Evolutionary conservation across 192 early-diverging fungal genomes (phyloP), one percentile per base, ranked within the genome.

Genomic region (Bifiguratus adelaidae): DNA sequence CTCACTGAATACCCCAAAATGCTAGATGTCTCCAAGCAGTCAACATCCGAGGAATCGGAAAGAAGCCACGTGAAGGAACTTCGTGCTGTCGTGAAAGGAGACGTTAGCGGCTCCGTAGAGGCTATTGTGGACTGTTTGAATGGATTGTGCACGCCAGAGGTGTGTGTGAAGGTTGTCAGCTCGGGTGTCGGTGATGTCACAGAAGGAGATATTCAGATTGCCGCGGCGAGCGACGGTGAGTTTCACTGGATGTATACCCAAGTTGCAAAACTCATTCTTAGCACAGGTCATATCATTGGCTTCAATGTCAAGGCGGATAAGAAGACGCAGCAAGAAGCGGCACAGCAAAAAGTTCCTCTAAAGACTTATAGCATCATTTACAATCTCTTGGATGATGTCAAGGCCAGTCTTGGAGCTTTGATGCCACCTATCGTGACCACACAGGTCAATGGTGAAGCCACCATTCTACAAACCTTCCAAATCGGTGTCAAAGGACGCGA

Each of bases 41-140:
- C 0, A 46, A 53, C 0, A 56, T 54, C 11, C 66, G 60, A 50
- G 63, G 63, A 16, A 60, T 61, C 16, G 38, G 41, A 36, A 56
- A 55, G 36, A 56, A 66, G 33, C 53, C 49, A 68, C 26, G 54
- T 63, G 16, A 63, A 68, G 48, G 65, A 72, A 37, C 53, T 82
- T 23, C 60, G 70, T 30, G 60, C 82, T 21, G 63, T 91, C 46
- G 62, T 91, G 19, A 91, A 91, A 64, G 75, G 75, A 46, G 95
- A 98, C 58, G 95, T 98, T 2, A 85, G 88, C 48, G 95, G 95
- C 23, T 88, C 91, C 3, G 71, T 88, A 13, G 95, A 95, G 55
- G 92, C 95, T 0, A 72, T 98, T 1, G 64, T 74, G 0, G 83
- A 84, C 44, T 78, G 81, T 3, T 61, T 98, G 12, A 50, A 74